These are phyloP conservation scores for Amphicarpaea edgeworthii DNA, from an alignment of 306 rosid species.

Conservation along the genomic window DNA sequence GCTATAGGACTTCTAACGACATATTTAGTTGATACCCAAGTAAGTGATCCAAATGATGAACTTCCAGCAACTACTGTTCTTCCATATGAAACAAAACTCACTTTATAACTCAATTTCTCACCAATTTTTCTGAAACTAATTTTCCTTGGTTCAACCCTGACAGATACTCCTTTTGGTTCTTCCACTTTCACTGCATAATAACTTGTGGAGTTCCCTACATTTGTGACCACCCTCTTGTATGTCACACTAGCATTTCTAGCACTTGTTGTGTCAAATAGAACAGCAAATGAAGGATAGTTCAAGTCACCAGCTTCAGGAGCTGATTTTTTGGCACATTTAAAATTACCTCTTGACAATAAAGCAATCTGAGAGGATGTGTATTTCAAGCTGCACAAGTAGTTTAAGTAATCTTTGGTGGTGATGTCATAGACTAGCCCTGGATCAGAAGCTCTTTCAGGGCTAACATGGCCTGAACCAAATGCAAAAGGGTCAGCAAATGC, in stretches of 20 bases:
- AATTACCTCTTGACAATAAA: constrained; percentile 52
- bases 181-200: constrained; percentile 57
- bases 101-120: constrained; percentile 57
- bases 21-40: constrained; percentile 57
- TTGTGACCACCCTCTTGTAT: constrained; percentile 64
- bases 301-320: constrained; percentile 51
- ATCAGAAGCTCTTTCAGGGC: constrained; percentile 67
- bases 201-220: constrained; percentile 57
- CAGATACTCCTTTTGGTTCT: constrained; percentile 54
- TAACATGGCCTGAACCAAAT: constrained; percentile 69
- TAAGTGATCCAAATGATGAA: constrained; percentile 59
- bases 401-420: constrained; percentile 52
- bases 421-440: constrained; percentile 71
- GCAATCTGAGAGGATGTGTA: constrained; percentile 64
- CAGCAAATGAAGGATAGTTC: constrained; percentile 74
- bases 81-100: constrained; percentile 50
- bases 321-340: constrained; percentile 44
- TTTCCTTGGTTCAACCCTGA: constrained; percentile 51
- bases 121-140: constrained; percentile 52
- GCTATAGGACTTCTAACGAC: constrained; percentile 68
- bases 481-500: constrained; percentile 59
- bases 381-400: constrained; percentile 62
- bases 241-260: constrained; percentile 45
- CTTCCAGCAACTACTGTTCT: constrained; percentile 5
- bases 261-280: constrained; percentile 38